A percentile compares a stretch with the other conserved stretches of the same genome.
These are phyloP conservation scores for Paraconiothyrium sp. DNA, from an alignment of 2,329 filamentous ascomycete genomes.

Conservation along the genomic window DNA sequence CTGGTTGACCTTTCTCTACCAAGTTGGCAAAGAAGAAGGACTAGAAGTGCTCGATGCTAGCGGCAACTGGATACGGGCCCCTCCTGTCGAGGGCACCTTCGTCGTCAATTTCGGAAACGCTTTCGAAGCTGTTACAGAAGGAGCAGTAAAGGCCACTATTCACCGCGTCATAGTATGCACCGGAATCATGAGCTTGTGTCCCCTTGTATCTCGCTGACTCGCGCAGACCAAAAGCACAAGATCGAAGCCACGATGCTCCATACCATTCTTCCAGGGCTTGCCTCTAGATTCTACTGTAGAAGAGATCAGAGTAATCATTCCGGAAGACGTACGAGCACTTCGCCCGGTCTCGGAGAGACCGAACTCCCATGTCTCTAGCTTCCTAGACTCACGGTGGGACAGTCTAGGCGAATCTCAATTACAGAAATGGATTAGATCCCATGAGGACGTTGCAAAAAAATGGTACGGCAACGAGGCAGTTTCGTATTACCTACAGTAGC, in stretches of 20 bases:
- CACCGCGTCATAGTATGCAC: constrained; percentile 41
- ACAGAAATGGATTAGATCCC: constrained; percentile 48
- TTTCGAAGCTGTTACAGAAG: constrained; percentile 66
- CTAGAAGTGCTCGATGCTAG: constrained; percentile 62
- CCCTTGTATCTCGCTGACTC: constrained; percentile 46
- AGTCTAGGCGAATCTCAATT: constrained; percentile 51
- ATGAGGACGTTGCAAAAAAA: constrained; percentile 46
- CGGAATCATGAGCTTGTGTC: constrained; percentile 52
- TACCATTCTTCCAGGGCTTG: constrained; percentile 51
- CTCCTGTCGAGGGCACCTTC: constrained; percentile 59
- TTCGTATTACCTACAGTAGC: constrained; percentile 21
- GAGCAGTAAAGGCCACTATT: constrained; percentile 64
- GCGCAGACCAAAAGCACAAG: constrained; percentile 39
- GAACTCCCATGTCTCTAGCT: constrained; percentile 19
- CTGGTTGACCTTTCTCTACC: constrained; percentile 72
- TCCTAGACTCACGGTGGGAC: constrained; percentile 30
- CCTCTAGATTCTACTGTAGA: constrained; percentile 33
- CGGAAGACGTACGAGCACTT: constrained; percentile 22
- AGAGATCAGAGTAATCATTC: constrained; percentile 27
- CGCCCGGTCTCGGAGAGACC: constrained; percentile 15
- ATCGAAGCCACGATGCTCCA: constrained; percentile 42
- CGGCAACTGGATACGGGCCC: constrained; percentile 62
- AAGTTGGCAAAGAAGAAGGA: constrained; percentile 64
- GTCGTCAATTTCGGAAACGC: constrained; percentile 69
- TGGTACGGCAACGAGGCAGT: constrained; percentile 46